Conservation (phyloP, 1,284 basidiomycete genomes). For the Paramarasmius palmivorus region DNA sequence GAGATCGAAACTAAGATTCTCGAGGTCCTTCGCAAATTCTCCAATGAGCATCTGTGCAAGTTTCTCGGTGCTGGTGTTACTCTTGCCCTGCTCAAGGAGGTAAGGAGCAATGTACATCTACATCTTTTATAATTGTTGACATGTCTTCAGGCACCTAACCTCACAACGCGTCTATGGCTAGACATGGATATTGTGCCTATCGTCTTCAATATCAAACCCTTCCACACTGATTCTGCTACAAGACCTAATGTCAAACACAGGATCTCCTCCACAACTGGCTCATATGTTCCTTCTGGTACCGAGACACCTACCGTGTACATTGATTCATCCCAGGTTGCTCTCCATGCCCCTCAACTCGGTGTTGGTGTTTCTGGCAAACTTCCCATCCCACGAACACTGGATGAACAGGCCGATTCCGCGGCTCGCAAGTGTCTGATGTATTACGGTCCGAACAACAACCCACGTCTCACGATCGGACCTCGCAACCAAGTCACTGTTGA, state of each 20-base stretch:
- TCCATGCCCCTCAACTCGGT: constrained; percentile 42
- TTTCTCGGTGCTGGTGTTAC: constrained; percentile 66
- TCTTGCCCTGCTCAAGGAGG: constrained; percentile 42
- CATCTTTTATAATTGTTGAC: constrained; percentile 18
- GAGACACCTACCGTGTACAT: constrained; percentile 73
- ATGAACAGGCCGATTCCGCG: constrained; percentile 82
- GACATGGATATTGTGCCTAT: constrained; percentile 76
- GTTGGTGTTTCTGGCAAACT: constrained; percentile 53
- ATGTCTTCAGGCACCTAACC: constrained; percentile 57
- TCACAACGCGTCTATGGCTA: constrained; percentile 77
- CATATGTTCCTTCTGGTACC: constrained; percentile 69
- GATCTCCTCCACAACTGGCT: constrained; percentile 73
- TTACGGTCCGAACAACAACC: constrained; percentile 78
- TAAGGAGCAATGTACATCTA: constrained; percentile 17
- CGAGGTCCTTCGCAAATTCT: constrained; percentile 65
- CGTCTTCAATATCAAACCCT: constrained; percentile 82
- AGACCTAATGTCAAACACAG: constrained; percentile 77
- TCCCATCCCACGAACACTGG: constrained; percentile 73
- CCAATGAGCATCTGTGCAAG: constrained; percentile 75
- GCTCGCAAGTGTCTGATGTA: constrained; percentile 81
- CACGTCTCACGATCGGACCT: constrained; percentile 74
- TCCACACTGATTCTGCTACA: constrained; percentile 74
- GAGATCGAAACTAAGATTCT: constrained; percentile 64
- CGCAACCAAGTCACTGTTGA: constrained; percentile 82
- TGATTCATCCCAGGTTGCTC: constrained; percentile 22